Evolutionary conservation across 352 stramenopile species (phyloP).

Genomic region (Globisporangium emineosum): DNA sequence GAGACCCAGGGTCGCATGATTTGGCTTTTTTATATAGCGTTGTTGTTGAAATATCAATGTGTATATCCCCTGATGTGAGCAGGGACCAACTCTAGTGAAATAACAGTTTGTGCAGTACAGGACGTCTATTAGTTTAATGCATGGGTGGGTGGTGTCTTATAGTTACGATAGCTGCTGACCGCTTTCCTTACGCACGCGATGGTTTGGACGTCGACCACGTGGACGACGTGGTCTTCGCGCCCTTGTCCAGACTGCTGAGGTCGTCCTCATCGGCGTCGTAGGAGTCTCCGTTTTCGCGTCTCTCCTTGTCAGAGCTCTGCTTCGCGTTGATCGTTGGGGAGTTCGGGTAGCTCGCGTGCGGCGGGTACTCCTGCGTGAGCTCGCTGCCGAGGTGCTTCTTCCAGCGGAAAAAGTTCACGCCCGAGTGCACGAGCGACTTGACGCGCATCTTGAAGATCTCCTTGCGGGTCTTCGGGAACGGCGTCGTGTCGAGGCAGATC

Average conservation of each 20-base stretch:
- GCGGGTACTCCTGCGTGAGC: conserved; percentile 66
- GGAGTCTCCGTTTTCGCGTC: not conserved
- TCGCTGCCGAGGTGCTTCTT: conserved; percentile 78
- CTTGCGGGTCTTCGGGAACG: conserved; percentile 73
- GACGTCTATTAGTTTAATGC: not conserved
- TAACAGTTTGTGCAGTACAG: not conserved
- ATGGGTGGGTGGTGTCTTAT: not conserved
- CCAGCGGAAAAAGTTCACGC: conserved; percentile 66
- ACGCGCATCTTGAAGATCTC: conserved; percentile 68
- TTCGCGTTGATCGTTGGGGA: conserved; percentile 19
- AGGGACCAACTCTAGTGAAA: not conserved
- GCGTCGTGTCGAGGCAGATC: conserved; percentile 79
- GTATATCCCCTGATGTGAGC: not conserved
- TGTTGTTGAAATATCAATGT: not conserved
- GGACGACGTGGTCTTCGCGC: conserved; percentile 12
- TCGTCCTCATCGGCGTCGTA: not conserved
- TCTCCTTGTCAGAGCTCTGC: not conserved
- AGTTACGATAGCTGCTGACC: not conserved
- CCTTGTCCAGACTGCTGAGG: not conserved
- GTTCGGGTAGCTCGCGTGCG: conserved; percentile 19
- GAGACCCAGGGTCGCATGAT: not conserved
- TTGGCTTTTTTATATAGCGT: not conserved
- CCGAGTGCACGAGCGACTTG: conserved; percentile 74
- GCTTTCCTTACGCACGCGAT: conserved; percentile 1
- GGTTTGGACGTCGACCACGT: conserved; percentile 15